Conservation (phyloP, 2,329 filamentous ascomycete species). For the Aspergillus phoenicis region DNA sequence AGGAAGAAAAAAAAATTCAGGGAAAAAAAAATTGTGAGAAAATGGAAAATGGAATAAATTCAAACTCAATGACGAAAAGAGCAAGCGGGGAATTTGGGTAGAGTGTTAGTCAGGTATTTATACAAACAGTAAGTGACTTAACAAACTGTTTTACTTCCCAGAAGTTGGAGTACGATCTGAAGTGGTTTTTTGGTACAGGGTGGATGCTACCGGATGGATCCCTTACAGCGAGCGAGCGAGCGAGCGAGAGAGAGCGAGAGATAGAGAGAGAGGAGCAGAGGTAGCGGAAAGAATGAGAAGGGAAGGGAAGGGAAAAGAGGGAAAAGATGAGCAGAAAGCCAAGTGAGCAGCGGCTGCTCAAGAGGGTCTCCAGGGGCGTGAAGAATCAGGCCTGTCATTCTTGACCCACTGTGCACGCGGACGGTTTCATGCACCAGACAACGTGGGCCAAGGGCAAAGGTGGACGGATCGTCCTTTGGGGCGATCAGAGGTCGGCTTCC, state of each 20-base stretch:
- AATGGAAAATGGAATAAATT: slow-evolving; percentile 11
- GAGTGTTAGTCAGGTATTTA: slow-evolving; percentile 8
- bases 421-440: slow-evolving; percentile 43
- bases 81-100: slow-evolving; percentile 6
- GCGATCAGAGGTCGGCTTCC: slow-evolving; percentile 27
- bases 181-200: background rate
- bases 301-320: slow-evolving; percentile 5
- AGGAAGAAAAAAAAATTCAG: slow-evolving; percentile 9
- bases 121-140: slow-evolving; percentile 6
- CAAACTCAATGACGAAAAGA: background rate
- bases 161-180: background rate
- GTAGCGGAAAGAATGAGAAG: slow-evolving; percentile 7
- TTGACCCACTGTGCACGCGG: slow-evolving; percentile 43
- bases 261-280: background rate
- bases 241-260: background rate
- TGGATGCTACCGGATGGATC: slow-evolving; percentile 1
- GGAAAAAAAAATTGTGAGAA: slow-evolving; percentile 4
- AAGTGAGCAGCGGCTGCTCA: slow-evolving; percentile 6
- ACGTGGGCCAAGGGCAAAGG: slow-evolving; percentile 39
- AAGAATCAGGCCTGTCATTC: slow-evolving; percentile 42
- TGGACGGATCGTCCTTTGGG: slow-evolving; percentile 29
- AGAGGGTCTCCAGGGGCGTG: slow-evolving; percentile 27
- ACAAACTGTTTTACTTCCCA: slow-evolving; percentile 3
- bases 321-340: slow-evolving; percentile 10
- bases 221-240: slow-evolving; percentile 8